Evolutionary conservation across 2,329 filamentous ascomycete species (phyloP), one percentile per base, ranked within the genome.

Genomic region (Alternaria conjuncta): DNA sequence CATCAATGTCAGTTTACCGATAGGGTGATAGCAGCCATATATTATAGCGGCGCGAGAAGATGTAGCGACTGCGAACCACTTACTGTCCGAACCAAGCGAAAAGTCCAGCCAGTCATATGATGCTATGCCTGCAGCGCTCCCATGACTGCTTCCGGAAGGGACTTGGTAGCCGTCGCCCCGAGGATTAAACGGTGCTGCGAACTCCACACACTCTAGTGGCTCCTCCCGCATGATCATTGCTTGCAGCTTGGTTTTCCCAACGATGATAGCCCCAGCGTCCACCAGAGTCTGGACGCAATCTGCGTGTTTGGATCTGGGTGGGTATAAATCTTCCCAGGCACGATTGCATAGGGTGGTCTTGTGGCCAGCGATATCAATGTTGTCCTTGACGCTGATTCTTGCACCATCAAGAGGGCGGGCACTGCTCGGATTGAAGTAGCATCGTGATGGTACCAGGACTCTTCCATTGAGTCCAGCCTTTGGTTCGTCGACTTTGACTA

Each of bases 211-310:
- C 47, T 58, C 51, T 13, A 21, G 55, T 12, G 60, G 43, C 47
- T 60, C 45, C 25, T 63, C 64, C 12, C 61, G 58, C 4, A 55
- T 70, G 10, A 79, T 80, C 46, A 87, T 82, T 62, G 84, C 82
- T 0, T 80, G 77, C 3, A 81, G 81, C 64, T 84, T 85, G 12
- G 83, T 85, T 74, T 86, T 86, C 2, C 85, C 85, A 0, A 87
- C 77, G 6, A 86, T 72, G 7, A 85, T 72, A 10, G 45, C 66
- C 18, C 61, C 68, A 8, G 25, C 18, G 18, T 21, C 20, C n/a
- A 26, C 10, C 4, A 43, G n/a, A 18, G 5, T 43, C n/a, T 43
- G 36, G 36, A 43, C 36, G n/a, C 36, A 43, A 5, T 43, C 36
- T n/a, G 68, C 61, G 11, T 30, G 59, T 12, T 61, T 28, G 25